Base-by-base conservation (phyloP, 1,139 yeast genomes). In the Hanseniaspora sp. region DNA sequence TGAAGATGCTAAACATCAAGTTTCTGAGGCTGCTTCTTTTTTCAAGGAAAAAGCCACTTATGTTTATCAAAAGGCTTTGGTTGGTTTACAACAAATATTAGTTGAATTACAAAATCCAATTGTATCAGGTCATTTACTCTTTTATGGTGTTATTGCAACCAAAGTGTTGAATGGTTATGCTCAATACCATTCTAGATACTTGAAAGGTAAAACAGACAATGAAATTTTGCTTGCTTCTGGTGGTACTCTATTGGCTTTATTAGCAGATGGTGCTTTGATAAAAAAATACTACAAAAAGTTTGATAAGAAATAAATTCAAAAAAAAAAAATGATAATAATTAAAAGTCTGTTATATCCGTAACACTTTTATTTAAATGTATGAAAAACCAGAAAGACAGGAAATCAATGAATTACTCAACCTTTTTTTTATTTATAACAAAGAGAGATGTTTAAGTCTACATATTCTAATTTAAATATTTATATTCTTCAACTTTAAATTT, bases 41-140 rank as follows among this genome's bases (percentile, higher is more conserved):
- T 17, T 54, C n/a, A 56, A 48, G n/a, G 39, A 51, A 18, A 45
- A 52, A 35, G 54, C 57, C 11, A 44, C 51, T 18, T 58, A 56
- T 18, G 52, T 57, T 23, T 55, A 52, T 35, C 55, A 53, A 42
- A 55, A 55, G 34, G 29, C 55, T 15, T 38, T 38, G 33, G 56
- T 61, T 44, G 59, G 56, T 42, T 28, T 55, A 37, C 56, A 54
- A 43, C 59, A 59, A 11, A 43, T 53, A 9, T 35, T 52, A n/a
- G 47, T 65, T 52, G 82, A 78, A 64, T 70, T 80, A 59, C 74
- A 79, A 63, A 80, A 81, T 69, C 86, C 86, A 0, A 83, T 77
- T 15, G 83, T 81, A 52, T 68, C 77, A 28, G 67, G 77, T 40
- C 84, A 80, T 66, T 28, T 51, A 12, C 66, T 74, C 1, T 69